Conservation (phyloP, 306 rosid genomes). For the Delonix regia region DNA sequence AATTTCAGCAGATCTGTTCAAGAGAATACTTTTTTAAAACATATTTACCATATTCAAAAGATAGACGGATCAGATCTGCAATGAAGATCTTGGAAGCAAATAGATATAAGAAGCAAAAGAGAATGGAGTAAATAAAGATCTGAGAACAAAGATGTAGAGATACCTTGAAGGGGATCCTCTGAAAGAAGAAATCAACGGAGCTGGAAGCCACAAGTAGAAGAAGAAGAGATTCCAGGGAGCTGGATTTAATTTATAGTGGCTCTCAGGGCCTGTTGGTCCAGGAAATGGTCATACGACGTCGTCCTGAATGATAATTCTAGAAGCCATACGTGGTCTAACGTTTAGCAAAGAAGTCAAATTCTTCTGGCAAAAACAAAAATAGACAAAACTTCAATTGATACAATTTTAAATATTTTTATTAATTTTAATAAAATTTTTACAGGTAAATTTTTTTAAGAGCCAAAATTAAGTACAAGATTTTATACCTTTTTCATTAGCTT, state of each 20-base stretch:
- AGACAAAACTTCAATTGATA: too few species aligned
- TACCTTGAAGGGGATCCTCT: slow-evolving; percentile 39
- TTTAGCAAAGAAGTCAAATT: too few species aligned
- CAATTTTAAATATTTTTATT: too few species aligned
- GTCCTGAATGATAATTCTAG: neutral
- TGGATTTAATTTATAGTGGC: slow-evolving; percentile 30
- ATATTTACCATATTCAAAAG: neutral
- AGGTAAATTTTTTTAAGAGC: too few species aligned
- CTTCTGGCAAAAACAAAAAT: too few species aligned
- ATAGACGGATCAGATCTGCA: slow-evolving; percentile 35
- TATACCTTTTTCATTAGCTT: too few species aligned
- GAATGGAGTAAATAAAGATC: neutral
- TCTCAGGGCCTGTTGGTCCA: too few species aligned
- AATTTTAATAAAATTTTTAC: too few species aligned
- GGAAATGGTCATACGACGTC: neutral
- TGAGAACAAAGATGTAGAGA: neutral
- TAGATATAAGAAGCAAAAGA: too few species aligned
- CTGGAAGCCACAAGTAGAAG: slow-evolving; percentile 41
- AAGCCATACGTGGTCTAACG: neutral
- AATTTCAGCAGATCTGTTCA: slow-evolving; percentile 40
- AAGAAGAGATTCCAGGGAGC: neutral
- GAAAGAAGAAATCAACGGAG: slow-evolving; percentile 30
- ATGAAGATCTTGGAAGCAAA: neutral
- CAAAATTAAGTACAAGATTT: too few species aligned
- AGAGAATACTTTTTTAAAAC: neutral